Evolutionary conservation across 768 basidiomycete genomes (phyloP).

Genomic region (Auriculariales sp.): DNA sequence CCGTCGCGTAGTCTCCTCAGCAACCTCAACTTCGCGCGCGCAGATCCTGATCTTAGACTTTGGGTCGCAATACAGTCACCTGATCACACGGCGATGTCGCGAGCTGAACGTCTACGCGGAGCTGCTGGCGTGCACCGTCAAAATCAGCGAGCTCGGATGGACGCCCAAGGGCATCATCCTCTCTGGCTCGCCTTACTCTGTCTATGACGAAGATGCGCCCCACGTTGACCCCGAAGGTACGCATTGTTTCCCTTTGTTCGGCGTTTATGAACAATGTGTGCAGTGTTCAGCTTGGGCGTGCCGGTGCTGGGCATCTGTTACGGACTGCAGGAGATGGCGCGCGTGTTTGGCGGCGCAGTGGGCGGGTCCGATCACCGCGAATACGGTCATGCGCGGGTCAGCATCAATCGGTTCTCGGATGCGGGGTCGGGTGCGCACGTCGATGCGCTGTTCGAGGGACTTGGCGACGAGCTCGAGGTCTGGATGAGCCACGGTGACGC

Average conservation of each 20-base stretch:
- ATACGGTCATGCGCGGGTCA: conserved; percentile 81
- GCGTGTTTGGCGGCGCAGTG: conserved; percentile 73
- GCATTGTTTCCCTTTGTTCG: too few species aligned
- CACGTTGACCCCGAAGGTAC: conserved; percentile 92
- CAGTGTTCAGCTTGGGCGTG: conserved; percentile 72
- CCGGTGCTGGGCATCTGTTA: conserved; percentile 97
- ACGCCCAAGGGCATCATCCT: conserved; percentile 96
- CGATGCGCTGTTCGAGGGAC: conserved; percentile 70
- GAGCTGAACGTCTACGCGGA: conserved; percentile 97
- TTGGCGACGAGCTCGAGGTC: conserved; percentile 89
- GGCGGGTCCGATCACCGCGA: conserved; percentile 82
- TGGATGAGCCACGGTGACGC: conserved; percentile 99
- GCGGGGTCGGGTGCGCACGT: conserved; percentile 27
- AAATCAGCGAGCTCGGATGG: conserved; percentile 75
- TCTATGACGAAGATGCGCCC: conserved; percentile 85
- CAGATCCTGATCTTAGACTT: too few species aligned
- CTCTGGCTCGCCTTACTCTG: conserved; percentile 96
- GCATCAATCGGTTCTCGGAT: conserved; percentile 47
- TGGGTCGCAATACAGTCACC: conserved; percentile 77
- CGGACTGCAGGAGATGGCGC: conserved; percentile 92
- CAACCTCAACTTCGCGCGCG: conserved; percentile 92
- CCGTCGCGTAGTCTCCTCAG: too few species aligned
- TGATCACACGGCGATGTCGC: conserved; percentile 94
- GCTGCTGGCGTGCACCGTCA: conserved; percentile 90
- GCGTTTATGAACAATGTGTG: too few species aligned